Evolutionary conservation across 768 basidiomycete species (phyloP).

Genomic region (Calvatia gigantea): DNA sequence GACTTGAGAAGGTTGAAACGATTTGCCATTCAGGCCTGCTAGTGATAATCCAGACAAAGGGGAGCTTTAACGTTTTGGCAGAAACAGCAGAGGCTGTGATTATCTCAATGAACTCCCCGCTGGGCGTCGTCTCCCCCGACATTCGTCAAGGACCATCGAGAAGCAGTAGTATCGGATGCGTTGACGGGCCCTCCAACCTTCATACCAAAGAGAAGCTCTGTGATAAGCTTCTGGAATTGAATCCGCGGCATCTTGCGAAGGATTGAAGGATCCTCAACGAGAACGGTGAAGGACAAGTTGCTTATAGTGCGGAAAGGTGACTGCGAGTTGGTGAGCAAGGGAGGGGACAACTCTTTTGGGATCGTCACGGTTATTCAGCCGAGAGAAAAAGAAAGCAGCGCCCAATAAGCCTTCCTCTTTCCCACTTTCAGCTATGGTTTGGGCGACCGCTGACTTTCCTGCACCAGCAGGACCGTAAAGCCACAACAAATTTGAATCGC

Average conservation of each 20-base stretch:
- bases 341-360: not conserved
- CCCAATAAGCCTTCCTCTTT: not conserved
- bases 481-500: slow-evolving; percentile 1
- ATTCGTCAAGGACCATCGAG: slow-evolving; percentile 9
- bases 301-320: not conserved
- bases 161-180: not conserved
- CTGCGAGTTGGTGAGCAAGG: slow-evolving; percentile 7
- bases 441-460: slow-evolving; percentile 10
- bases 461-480: slow-evolving; percentile 9
- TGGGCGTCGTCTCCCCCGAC: not conserved
- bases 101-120: not conserved
- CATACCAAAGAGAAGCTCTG: not conserved
- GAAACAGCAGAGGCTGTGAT: not conserved
- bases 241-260: not conserved
- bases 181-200: not conserved
- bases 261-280: not conserved
- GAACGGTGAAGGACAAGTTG: not conserved
- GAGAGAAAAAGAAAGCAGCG: slow-evolving; percentile 8
- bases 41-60: not conserved
- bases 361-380: not conserved
- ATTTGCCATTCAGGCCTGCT: slow-evolving; percentile 1
- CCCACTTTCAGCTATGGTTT: slow-evolving; percentile 6
- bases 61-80: not conserved
- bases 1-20: not conserved
- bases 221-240: slow-evolving; percentile 4